Conservation (phyloP, 495 filamentous ascomycete genomes). For the Penicillium subrubescens region DNA sequence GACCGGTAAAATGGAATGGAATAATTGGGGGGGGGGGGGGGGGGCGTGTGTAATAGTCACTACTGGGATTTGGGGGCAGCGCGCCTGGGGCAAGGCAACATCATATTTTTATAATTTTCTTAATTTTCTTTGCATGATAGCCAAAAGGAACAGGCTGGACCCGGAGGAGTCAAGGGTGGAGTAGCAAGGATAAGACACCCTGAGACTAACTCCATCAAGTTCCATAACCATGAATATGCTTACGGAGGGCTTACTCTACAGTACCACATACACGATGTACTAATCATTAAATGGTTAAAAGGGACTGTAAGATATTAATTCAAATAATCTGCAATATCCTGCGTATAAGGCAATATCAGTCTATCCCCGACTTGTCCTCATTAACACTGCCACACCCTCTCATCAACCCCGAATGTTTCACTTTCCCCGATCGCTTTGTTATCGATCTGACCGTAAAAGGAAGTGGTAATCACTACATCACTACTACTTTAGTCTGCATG, state of each 20-base stretch:
- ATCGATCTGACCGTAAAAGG: neutral
- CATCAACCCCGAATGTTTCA: neutral
- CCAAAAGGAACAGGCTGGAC: neutral
- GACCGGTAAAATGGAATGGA: neutral
- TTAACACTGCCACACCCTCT: neutral
- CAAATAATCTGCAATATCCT: neutral
- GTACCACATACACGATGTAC: too few relatives aligned
- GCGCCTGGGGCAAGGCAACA: neutral
- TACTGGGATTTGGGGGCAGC: neutral
- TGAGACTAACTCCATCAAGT: constrained; percentile 2
- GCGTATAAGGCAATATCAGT: neutral
- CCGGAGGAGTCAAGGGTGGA: neutral
- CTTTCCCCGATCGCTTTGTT: neutral
- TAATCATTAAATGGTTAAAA: neutral
- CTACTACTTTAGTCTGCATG: neutral
- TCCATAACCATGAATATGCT: neutral
- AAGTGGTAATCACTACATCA: neutral
- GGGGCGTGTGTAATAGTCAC: too few relatives aligned
- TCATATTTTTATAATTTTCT: neutral
- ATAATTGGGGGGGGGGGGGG: neutral
- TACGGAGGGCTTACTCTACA: neutral
- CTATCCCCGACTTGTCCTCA: neutral
- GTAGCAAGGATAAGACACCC: neutral
- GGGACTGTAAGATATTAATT: neutral
- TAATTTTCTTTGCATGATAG: neutral